Base-by-base conservation (phyloP, 768 basidiomycete species). In the Collybia sp. region DNA sequence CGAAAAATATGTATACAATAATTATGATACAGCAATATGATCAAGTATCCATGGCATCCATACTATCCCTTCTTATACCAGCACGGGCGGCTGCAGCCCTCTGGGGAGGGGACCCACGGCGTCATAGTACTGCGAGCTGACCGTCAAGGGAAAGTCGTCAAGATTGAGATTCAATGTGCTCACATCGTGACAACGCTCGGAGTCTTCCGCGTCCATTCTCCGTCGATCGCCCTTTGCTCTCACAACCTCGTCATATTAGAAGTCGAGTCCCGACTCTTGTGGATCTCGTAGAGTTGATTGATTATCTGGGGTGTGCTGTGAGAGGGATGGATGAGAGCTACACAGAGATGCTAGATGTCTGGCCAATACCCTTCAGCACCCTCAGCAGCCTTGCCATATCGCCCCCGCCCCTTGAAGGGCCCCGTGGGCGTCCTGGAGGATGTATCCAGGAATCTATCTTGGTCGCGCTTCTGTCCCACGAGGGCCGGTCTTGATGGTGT, bases 151-250 rank as follows among this genome's bases (percentile, higher is more conserved):
- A 31, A 6, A 31, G 40, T 16, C 3, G 20, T 30, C n/a, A n/a
- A n/a, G n/a, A n/a, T 13, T 12, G 11, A 30, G 38, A 16, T 35
- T 13, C 34, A 36, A 65, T 4, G 2, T 12, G 56, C 78, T 47
- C 56, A 90, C 92, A 42, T 83, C 84, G 34, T 71, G 77, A 60
- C 93, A 95, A 48, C 83, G 85, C 51, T 88, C 87, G 59, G 91
- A 95, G 51, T 91, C 88, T 1, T 73, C 80, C 3, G 77, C 93
- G 42, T 85, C 73, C 72, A 95, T 73, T 43, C 69, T 67, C 53
- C 72, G 73, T 30, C 93, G 71, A 30, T 79, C 77, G 13, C 76
- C 76, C 54, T 75, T 84, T 34, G 69, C 72, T 19, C 92, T 71
- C 11, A 90, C 85, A 12, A 91, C 88, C 41, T 84, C 82, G 38